Base-by-base conservation (phyloP, 2,329 filamentous ascomycete species). In the Allantophomopsis lycopodina region DNA sequence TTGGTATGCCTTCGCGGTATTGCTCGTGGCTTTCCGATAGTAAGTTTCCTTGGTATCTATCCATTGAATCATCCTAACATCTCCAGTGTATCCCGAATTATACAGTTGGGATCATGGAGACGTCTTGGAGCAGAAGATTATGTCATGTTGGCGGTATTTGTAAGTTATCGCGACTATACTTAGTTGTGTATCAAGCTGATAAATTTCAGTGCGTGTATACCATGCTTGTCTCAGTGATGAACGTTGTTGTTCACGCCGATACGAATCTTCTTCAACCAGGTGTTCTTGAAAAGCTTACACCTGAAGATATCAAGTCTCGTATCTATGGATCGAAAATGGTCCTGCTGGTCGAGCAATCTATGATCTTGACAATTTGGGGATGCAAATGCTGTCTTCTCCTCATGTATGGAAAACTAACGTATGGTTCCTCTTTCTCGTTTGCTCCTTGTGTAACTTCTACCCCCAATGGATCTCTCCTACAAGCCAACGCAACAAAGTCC, bases 341-440 rank as follows among this genome's bases (percentile, higher is more conserved):
- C 1, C 60, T 78, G 31, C 66, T 76, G 7, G 69, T 72, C 2
- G 75, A 80, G 46, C 64, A 78, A 54, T 67, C 69, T 49, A 79
- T 82, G 59, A 60, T 78, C 14, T 60, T 74, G 40, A 66, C 69
- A 7, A 69, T 70, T 20, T 77, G 70, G 67, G 55, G 60, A 0
- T 61, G 74, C 45, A 78, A 77, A 51, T 55, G 60, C 7, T 76
- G 72, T 48, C 59, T 78, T 44, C 51, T 77, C 23, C 55, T 75
- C 44, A 65, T 76, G 62, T 76, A 73, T 46, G 59, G 64, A 46
- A 68, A 71, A 35, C 57, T 76, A 43, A 72, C 69, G 59, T 67
- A 40, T 41, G 63, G 58, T 11, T 0, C 21, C 8, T 28, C n/a
- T 28, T 36, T 18, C 13, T 14, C 28, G 10, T 20, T 17, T 28